Evolutionary conservation across 176 grass and related monocot species (phyloP).

Genomic region (Lolium multiflorum): DNA sequence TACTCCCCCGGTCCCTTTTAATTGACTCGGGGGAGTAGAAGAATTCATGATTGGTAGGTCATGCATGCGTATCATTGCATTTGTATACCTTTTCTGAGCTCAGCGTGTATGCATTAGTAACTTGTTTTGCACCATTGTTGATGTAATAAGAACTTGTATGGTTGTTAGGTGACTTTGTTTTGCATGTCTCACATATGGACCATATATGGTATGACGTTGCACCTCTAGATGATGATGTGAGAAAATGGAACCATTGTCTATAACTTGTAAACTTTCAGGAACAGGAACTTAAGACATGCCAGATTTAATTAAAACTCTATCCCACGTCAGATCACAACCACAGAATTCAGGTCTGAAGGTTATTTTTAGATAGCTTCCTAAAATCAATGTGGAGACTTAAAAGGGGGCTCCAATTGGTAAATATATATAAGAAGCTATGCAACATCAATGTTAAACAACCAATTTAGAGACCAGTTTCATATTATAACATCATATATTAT

Average conservation of each 20-base stretch:
- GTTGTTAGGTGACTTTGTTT: background rate
- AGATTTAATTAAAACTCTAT: background rate
- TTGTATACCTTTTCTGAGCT: background rate
- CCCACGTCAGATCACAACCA: background rate
- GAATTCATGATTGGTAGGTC: background rate
- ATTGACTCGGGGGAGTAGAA: background rate
- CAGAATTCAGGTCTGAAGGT: background rate
- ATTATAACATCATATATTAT: background rate
- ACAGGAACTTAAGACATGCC: background rate
- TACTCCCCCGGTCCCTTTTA: too few relatives aligned
- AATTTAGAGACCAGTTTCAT: background rate
- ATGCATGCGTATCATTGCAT: background rate
- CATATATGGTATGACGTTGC: background rate
- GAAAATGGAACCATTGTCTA: background rate
- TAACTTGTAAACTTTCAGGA: background rate
- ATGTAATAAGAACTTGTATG: background rate
- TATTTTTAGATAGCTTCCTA: constrained; percentile 1
- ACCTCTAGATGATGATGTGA: background rate
- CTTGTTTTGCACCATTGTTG: background rate
- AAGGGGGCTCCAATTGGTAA: background rate
- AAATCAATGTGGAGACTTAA: background rate
- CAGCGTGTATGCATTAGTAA: background rate
- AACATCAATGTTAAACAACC: background rate
- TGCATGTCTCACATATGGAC: background rate
- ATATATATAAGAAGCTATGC: background rate